Evolutionary conservation across 202 grass and related monocot species (phyloP).

Genomic region (Digitaria exilis): DNA sequence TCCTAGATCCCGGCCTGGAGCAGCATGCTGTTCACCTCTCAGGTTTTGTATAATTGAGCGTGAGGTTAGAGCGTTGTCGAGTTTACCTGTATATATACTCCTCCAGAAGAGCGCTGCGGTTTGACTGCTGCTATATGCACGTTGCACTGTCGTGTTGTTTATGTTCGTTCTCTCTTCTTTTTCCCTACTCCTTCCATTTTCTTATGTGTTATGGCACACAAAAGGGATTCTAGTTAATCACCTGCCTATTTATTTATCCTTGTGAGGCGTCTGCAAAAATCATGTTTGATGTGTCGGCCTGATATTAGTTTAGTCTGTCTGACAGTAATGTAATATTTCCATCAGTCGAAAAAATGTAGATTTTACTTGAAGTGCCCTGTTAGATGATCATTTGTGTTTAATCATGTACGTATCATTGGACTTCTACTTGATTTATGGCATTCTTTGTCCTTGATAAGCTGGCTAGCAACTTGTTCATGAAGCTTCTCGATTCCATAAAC

Average conservation of each 20-base stretch:
- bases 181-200: neutral
- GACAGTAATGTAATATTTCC: neutral
- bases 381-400: neutral
- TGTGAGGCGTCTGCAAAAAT: slow-evolving; percentile 14
- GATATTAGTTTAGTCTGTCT: slow-evolving; percentile 1
- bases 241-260: neutral
- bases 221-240: slow-evolving; percentile 3
- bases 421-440: neutral
- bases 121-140: neutral
- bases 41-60: slow-evolving; percentile 29
- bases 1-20: slow-evolving; percentile 13
- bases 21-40: neutral
- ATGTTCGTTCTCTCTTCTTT: neutral
- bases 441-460: too few species aligned
- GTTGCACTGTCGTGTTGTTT: slow-evolving; percentile 7
- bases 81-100: slow-evolving; percentile 45
- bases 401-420: neutral
- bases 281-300: neutral
- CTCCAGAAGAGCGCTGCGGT: neutral
- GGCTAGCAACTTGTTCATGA: neutral
- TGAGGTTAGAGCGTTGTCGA: slow-evolving; percentile 11
- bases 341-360: neutral
- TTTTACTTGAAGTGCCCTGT: neutral
- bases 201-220: neutral
- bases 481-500: neutral